phyloP scores from a whole-genome alignment of 2,329 filamentous ascomycete genomes.

The Penicillium sclerotiorum region DNA sequence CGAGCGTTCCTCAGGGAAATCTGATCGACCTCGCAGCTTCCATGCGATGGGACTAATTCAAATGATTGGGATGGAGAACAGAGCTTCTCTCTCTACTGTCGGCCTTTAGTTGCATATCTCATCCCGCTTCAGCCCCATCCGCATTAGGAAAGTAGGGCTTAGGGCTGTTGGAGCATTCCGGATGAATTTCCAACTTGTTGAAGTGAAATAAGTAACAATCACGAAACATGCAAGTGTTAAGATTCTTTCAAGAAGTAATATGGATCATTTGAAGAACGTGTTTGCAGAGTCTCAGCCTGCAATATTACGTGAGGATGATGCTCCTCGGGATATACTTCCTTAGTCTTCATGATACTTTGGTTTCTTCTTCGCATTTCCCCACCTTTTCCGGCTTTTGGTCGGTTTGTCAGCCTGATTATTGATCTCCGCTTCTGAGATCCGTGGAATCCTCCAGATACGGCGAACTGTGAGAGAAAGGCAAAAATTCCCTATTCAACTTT shows the following conservation, averaged over 20 bases:
- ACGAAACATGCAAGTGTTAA: too few relatives aligned
- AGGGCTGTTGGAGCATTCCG: conserved; percentile 19
- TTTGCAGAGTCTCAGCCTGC: too few relatives aligned
- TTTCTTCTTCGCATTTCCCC: conserved; percentile 3
- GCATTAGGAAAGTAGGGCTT: conserved; percentile 32
- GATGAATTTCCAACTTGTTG: too few relatives aligned
- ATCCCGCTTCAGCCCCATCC: conserved; percentile 7
- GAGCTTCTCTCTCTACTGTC: background rate
- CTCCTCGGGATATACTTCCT: background rate
- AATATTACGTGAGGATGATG: background rate
- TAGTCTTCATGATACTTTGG: background rate
- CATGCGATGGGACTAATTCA: background rate
- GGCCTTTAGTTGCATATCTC: conserved; percentile 7
- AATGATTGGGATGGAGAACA: too few relatives aligned
- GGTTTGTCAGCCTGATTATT: conserved; percentile 36
- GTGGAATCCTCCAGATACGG: conserved; percentile 2
- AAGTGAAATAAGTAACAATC: too few relatives aligned
- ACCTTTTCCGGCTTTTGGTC: conserved; percentile 8
- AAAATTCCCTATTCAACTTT: conserved; percentile 7
- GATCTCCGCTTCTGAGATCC: conserved; percentile 17
- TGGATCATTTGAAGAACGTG: too few relatives aligned
- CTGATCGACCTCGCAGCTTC: conserved; percentile 17
- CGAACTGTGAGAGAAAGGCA: background rate
- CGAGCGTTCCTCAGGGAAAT: conserved; percentile 21
- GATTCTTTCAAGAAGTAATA: too few relatives aligned